These are phyloP conservation scores for Psidium guajava DNA, from an alignment of 345 rosid species.

Conservation along the genomic window DNA sequence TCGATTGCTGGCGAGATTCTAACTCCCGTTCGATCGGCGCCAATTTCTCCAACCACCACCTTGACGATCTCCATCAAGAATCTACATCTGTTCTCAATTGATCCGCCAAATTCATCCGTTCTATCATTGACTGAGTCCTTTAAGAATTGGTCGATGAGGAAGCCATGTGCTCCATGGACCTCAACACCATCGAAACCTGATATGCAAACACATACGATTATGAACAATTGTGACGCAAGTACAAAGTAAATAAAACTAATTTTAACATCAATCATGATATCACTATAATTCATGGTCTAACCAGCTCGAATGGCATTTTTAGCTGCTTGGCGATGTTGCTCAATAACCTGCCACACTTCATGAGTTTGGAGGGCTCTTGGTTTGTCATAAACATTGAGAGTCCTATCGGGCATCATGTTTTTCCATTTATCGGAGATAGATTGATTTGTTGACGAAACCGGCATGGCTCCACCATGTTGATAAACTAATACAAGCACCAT, in stretches of 20 bases:
- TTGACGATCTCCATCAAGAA: constrained; percentile 3
- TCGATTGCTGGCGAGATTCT: background rate
- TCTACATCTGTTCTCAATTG: background rate
- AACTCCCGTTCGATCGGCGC: background rate
- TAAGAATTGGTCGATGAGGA: constrained; percentile 6
- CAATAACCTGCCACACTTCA: background rate
- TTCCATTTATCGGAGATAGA: constrained; percentile 20
- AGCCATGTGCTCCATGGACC: constrained; percentile 6
- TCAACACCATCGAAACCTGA: constrained; percentile 2
- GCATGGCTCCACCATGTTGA: constrained; percentile 24
- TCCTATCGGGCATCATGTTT: constrained; percentile 18
- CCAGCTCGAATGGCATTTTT: constrained; percentile 23
- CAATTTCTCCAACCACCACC: background rate
- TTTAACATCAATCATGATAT: background rate
- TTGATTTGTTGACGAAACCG: constrained; percentile 24
- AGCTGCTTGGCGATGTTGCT: background rate
- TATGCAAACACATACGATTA: background rate
- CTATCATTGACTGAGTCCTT: constrained; percentile 4
- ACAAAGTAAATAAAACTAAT: background rate
- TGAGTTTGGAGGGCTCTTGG: background rate
- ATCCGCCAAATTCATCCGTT: background rate
- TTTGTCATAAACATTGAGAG: background rate
- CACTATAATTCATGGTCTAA: background rate
- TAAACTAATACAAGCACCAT: constrained; percentile 1
- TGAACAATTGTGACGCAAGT: background rate